These are phyloP conservation scores for Moesziomyces globuligerus DNA, from an alignment of 1,284 basidiomycete species.

Conservation along the genomic window DNA sequence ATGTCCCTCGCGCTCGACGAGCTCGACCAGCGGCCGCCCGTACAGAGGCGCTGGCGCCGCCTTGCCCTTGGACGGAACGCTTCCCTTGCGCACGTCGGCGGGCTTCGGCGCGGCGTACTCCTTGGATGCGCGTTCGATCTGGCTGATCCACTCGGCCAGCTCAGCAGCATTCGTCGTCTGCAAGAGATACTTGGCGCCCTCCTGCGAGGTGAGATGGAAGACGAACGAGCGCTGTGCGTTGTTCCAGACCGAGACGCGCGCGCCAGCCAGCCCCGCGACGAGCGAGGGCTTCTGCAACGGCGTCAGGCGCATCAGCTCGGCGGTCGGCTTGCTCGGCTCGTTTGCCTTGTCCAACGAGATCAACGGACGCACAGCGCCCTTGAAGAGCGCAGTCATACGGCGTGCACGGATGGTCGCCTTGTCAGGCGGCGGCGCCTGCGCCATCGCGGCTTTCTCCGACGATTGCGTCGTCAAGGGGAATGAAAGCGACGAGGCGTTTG, in stretches of 20 bases:
- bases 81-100: constrained; percentile 17
- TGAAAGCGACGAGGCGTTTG: constrained; percentile 10
- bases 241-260: constrained; percentile 57
- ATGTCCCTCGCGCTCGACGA: constrained; percentile 52
- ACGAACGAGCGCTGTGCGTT: constrained; percentile 60
- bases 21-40: constrained; percentile 47
- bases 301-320: constrained; percentile 52
- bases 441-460: constrained; percentile 13
- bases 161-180: constrained; percentile 59
- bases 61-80: constrained; percentile 10
- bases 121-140: constrained; percentile 48
- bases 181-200: constrained; percentile 58
- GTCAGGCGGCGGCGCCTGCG: constrained; percentile 29
- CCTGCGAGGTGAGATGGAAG: constrained; percentile 59
- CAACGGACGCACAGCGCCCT: constrained; percentile 58
- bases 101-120: constrained; percentile 23
- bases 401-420: constrained; percentile 49
- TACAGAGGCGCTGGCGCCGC: constrained; percentile 43
- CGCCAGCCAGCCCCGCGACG: constrained; percentile 50
- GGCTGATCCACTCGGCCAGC: constrained; percentile 54
- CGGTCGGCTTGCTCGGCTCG: constrained; percentile 22
- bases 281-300: constrained; percentile 54
- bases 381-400: constrained; percentile 65
- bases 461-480: constrained; percentile 9
- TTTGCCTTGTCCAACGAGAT: constrained; percentile 51